phyloP scores from a whole-genome alignment of 139 green algal genomes.

The Micractinium conductrix region DNA sequence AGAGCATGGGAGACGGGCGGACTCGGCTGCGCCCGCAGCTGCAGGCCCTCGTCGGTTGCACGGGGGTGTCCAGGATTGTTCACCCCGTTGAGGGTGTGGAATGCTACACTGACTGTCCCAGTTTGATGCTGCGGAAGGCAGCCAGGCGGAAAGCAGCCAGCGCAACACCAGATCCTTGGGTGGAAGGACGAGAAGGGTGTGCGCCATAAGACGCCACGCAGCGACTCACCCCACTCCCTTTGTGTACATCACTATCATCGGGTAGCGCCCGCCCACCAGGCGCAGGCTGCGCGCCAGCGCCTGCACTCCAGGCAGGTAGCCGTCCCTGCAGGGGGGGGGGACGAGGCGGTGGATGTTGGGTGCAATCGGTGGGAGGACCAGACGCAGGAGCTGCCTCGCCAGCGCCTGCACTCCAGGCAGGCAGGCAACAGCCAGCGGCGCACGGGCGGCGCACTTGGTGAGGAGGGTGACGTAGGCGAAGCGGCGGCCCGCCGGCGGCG shows the following conservation, averaged over 20 bases:
- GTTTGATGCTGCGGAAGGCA: no score
- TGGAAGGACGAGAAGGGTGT: background rate
- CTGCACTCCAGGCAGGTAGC: conserved; percentile 41
- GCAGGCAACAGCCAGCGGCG: background rate
- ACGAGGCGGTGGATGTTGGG: background rate
- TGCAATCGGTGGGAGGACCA: background rate
- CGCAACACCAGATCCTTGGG: background rate
- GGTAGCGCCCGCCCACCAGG: background rate
- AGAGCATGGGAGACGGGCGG: background rate
- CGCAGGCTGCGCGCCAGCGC: conserved; percentile 18
- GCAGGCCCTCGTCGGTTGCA: no score
- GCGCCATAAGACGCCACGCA: background rate
- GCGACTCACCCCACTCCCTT: background rate
- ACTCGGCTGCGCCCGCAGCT: no score
- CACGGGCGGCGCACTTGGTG: background rate
- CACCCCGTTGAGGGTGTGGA: no score
- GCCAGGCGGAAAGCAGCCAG: no score
- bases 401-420: background rate
- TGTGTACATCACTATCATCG: conserved; percentile 36
- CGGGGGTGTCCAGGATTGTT: no score
- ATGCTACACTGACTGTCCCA: no score
- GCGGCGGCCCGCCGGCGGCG: no score
- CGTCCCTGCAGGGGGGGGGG: conserved; percentile 6
- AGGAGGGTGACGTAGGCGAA: conserved; percentile 42
- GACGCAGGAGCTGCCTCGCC: background rate